Evolutionary conservation across 1,139 yeast genomes (phyloP).

Genomic region (Meyerozyma carpophila): DNA sequence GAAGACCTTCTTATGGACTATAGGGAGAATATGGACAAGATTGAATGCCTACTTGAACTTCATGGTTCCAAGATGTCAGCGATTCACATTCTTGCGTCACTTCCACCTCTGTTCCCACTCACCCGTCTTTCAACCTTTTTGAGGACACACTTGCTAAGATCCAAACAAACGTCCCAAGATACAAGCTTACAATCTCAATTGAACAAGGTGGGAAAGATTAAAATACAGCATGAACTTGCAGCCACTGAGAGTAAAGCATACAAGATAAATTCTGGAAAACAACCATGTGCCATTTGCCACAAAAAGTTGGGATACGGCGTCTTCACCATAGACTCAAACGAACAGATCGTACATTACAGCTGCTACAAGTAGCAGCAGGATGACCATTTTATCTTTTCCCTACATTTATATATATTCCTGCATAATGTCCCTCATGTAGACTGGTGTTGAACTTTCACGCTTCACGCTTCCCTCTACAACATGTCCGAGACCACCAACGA

Average conservation of each 20-base stretch:
- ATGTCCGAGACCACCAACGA: background rate
- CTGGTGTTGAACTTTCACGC: background rate
- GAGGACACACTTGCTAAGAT: constrained; percentile 30
- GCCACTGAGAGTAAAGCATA: constrained; percentile 31
- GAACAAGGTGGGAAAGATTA: constrained; percentile 32
- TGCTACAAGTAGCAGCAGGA: constrained; percentile 24
- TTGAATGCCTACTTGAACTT: constrained; percentile 37
- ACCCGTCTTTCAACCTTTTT: constrained; percentile 40
- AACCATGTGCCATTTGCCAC: constrained; percentile 54
- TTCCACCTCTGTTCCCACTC: constrained; percentile 50
- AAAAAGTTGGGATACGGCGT: constrained; percentile 61
- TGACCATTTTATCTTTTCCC: too few relatives aligned
- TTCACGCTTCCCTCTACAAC: background rate
- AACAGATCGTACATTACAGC: constrained; percentile 66
- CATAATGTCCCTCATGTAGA: background rate
- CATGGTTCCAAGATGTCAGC: constrained; percentile 57
- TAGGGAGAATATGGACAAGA: constrained; percentile 27
- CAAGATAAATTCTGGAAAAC: constrained; percentile 31
- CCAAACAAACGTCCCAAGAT: constrained; percentile 21
- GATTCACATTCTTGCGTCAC: constrained; percentile 39
- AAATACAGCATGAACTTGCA: constrained; percentile 31
- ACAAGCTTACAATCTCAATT: constrained; percentile 22
- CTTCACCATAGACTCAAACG: constrained; percentile 46
- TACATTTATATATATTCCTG: background rate
- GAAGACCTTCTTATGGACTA: constrained; percentile 34